These are phyloP conservation scores for Lactarius indigo DNA, from an alignment of 768 basidiomycete genomes.

Conservation along the genomic window DNA sequence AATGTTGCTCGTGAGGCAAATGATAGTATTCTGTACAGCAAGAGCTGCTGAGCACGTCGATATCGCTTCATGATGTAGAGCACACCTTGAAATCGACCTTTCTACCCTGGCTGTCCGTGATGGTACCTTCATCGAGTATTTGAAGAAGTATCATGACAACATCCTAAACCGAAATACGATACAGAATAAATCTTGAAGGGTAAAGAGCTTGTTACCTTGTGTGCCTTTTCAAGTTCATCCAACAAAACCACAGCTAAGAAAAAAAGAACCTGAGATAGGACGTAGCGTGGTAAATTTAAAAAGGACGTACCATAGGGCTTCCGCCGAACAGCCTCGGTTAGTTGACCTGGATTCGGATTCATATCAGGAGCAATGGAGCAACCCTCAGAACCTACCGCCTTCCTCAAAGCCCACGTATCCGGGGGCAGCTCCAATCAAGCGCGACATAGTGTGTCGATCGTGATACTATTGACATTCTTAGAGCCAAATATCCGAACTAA, in stretches of 20 bases:
- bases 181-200: not conserved
- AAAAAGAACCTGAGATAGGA: not conserved
- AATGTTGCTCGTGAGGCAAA: slow-evolving; percentile 86
- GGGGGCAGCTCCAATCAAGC: slow-evolving; percentile 88
- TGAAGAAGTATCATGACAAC: slow-evolving; percentile 89
- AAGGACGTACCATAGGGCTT: slow-evolving; percentile 48
- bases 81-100: slow-evolving; percentile 85
- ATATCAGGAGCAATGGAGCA: not conserved
- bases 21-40: slow-evolving; percentile 71
- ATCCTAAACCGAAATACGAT: slow-evolving; percentile 42
- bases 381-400: slow-evolving; percentile 43
- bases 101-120: slow-evolving; percentile 90
- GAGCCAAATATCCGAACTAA: not conserved
- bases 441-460: slow-evolving; percentile 86
- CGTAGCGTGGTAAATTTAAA: not conserved
- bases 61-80: not conserved
- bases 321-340: slow-evolving; percentile 62
- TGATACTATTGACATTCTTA: slow-evolving; percentile 55
- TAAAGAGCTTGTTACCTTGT: slow-evolving; percentile 50
- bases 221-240: slow-evolving; percentile 74
- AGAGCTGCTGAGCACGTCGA: not conserved
- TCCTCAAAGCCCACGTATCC: slow-evolving; percentile 83
- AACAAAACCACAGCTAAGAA: slow-evolving; percentile 54
- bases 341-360: slow-evolving; percentile 40
- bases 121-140: slow-evolving; percentile 83